Base-by-base conservation (phyloP, 176 grass and related monocot genomes). In the Tuctoria greenei region DNA sequence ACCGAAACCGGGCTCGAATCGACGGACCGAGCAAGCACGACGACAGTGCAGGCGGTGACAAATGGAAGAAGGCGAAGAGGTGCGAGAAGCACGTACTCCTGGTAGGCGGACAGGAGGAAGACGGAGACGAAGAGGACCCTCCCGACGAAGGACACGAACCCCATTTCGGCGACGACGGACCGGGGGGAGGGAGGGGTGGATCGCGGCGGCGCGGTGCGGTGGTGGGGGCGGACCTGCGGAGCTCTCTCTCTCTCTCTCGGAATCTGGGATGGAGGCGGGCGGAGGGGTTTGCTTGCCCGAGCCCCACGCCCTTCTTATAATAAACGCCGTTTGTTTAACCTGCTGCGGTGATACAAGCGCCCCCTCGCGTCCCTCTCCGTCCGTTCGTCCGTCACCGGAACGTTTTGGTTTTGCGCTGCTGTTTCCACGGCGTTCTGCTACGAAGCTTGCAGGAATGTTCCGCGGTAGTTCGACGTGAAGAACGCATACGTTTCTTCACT, bases 91-190 rank as follows among this genome's bases (percentile, higher is more conserved):
- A 35, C 93, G 69, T 87, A 96, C 93, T 96, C 93, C 86, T 89
- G 93, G 86, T 96, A 96, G 27, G 93, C 93, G 66, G 86, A 96
- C 44, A 96, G 89, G 73, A 96, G 89, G 69, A 96, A 96, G 10
- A 89, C 86, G 18, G 86, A 84, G 64, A 87, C 86, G 81, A 92
- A 96, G 70, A 96, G 86, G 68, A 92, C 86, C 79, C 93, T 92
- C 61, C 93, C 93, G 52, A 83, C 78, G 69, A 96, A 96, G 66
- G 89, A 92, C 15, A 89, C 81, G 86, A 96, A 96, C 49, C 89
- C 89, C 93, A 96, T 96, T 75, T 84, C 83, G 37, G 7, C 49
- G 62, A 21, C 49, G n/a, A 31, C 31, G 31, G 31, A 31, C 31
- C 31, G 67, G 56, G 37, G 27, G 5, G 70, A n/a, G n/a, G n/a